A percentile compares a stretch with the other conserved stretches of the same genome.
phyloP scores from a whole-genome alignment of 202 grass and related monocot species.

The Brachypodium distachyon region DNA sequence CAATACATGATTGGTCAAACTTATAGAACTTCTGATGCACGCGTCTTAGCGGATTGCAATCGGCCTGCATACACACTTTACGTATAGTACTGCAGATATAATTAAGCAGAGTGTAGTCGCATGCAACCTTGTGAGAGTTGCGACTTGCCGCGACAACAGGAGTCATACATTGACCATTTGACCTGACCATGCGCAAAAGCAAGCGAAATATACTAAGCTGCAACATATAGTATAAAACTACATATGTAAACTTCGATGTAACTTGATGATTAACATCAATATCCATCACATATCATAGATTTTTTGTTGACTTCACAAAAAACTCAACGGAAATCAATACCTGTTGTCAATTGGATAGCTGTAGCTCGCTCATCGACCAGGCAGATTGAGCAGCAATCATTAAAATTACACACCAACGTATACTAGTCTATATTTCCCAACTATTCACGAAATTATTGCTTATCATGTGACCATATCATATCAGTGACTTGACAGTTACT shows the following conservation, averaged over 20 bases:
- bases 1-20: too few relatives aligned
- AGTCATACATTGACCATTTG: neutral
- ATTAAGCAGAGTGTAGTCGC: neutral
- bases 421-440: neutral
- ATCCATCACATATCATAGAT: neutral
- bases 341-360: neutral
- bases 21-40: too few relatives aligned
- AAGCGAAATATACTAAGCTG: neutral
- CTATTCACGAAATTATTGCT: conserved; percentile 9
- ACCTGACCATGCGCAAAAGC: neutral
- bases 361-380: neutral
- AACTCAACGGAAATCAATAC: neutral
- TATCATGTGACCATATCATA: conserved; percentile 22
- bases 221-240: neutral
- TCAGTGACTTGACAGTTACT: conserved; percentile 34
- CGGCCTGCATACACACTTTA: too few relatives aligned
- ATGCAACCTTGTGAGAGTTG: neutral
- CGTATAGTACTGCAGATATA: neutral
- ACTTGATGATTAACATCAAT: neutral
- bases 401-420: conserved; percentile 8
- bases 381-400: conserved; percentile 18
- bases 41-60: too few relatives aligned
- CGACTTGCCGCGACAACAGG: too few relatives aligned
- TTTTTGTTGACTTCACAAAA: neutral
- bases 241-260: neutral